Conservation (phyloP, 768 basidiomycete genomes). For the Russula sp. region DNA sequence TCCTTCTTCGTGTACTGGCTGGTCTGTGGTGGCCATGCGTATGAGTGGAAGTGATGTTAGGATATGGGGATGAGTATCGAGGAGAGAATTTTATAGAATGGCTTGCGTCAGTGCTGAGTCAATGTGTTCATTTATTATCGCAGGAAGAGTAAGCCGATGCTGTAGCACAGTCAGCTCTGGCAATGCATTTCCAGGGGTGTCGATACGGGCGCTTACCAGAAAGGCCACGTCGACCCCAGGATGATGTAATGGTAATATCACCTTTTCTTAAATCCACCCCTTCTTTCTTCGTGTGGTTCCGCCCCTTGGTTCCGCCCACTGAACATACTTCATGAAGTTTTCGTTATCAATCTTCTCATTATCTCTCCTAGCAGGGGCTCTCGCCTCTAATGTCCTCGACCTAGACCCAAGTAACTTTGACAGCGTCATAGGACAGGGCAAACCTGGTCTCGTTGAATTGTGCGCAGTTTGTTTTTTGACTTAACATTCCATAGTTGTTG, state of each 20-base stretch:
- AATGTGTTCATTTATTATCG: slow-evolving; percentile 6
- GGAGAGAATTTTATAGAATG: slow-evolving; percentile 6
- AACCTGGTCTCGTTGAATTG: slow-evolving; percentile 89
- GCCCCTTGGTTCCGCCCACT: not conserved
- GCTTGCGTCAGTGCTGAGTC: slow-evolving; percentile 19
- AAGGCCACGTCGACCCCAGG: not conserved
- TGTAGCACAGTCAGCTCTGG: not conserved
- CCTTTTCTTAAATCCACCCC: not conserved
- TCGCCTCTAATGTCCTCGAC: slow-evolving; percentile 82
- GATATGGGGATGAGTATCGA: not conserved
- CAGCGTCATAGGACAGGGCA: slow-evolving; percentile 68
- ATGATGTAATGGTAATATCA: slow-evolving; percentile 19
- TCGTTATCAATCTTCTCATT: slow-evolving; percentile 54
- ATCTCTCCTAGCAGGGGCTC: slow-evolving; percentile 52
- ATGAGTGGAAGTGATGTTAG: slow-evolving; percentile 1
- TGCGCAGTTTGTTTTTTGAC: slow-evolving; percentile 43
- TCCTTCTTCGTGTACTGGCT: slow-evolving; percentile 6
- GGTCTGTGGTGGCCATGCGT: slow-evolving; percentile 19
- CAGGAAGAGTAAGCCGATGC: not conserved
- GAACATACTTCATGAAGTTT: slow-evolving; percentile 52
- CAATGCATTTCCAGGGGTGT: not conserved
- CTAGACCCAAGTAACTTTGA: slow-evolving; percentile 76
- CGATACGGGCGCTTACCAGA: no score
- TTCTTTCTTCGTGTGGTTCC: not conserved
- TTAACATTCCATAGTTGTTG: not conserved